Evolutionary conservation across 2,329 filamentous ascomycete species (phyloP).

Genomic region (Paramyrothecium roridum): DNA sequence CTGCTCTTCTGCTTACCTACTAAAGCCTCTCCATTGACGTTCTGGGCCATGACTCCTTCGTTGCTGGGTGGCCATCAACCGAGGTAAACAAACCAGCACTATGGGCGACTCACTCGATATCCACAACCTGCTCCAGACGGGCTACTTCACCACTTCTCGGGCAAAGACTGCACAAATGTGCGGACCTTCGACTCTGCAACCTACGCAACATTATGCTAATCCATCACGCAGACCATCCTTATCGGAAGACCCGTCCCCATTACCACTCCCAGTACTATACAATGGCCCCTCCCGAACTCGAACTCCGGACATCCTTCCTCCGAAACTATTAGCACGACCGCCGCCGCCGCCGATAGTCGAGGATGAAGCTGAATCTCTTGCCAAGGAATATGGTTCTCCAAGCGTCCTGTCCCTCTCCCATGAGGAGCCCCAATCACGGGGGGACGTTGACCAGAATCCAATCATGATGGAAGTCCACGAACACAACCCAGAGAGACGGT

Average conservation of each 20-base stretch:
- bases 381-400: slow-evolving; percentile 51
- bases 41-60: neutral
- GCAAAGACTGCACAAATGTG: slow-evolving; percentile 28
- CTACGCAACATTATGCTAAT: neutral
- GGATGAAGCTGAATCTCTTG: slow-evolving; percentile 62
- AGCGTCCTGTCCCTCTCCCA: slow-evolving; percentile 24
- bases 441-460: slow-evolving; percentile 65
- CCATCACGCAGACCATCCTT: neutral
- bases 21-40: neutral
- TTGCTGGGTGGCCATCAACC: neutral
- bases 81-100: slow-evolving; percentile 13
- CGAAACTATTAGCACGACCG: neutral
- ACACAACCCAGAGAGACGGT: slow-evolving; percentile 61
- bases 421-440: slow-evolving; percentile 59
- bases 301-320: too few species aligned
- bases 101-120: slow-evolving; percentile 44
- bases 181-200: neutral
- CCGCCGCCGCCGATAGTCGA: slow-evolving; percentile 67
- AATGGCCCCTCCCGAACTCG: neutral
- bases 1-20: too few species aligned
- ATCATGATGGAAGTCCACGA: slow-evolving; percentile 62
- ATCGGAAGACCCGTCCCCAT: neutral
- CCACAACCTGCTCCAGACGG: slow-evolving; percentile 44
- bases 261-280: neutral
- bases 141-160: slow-evolving; percentile 48